Evolutionary conservation across 2,329 filamentous ascomycete genomes (phyloP).

Genomic region (Aspergillus bombycis): DNA sequence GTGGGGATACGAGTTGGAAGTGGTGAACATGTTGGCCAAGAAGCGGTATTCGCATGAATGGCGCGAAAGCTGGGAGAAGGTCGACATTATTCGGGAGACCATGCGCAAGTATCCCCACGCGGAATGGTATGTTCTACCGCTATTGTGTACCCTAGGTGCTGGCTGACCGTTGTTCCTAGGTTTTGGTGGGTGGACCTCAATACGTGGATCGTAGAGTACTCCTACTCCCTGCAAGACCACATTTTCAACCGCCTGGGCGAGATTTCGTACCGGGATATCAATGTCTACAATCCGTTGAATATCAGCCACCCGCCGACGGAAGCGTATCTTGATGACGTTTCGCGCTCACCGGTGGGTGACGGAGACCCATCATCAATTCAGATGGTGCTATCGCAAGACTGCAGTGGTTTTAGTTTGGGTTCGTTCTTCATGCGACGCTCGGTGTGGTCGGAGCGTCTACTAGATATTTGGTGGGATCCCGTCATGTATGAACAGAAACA

Average conservation of each 20-base stretch:
- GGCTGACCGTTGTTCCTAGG: constrained; percentile 56
- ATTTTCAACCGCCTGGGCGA: constrained; percentile 79
- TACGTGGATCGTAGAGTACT: constrained; percentile 97
- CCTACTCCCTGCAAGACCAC: constrained; percentile 84
- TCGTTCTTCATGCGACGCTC: constrained; percentile 90
- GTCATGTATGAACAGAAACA: constrained; percentile 97
- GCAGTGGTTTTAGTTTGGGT: constrained; percentile 91
- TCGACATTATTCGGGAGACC: constrained; percentile 85
- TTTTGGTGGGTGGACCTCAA: constrained; percentile 99
- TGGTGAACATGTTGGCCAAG: constrained; percentile 98
- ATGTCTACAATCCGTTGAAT: constrained; percentile 92
- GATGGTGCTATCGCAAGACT: constrained; percentile 88
- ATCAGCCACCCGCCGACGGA: constrained; percentile 80
- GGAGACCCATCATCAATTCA: constrained; percentile 78
- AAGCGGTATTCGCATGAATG: constrained; percentile 98
- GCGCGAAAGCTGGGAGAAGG: constrained; percentile 99
- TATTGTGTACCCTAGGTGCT: background rate
- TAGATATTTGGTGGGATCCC: constrained; percentile 98
- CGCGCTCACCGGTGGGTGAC: constrained; percentile 75
- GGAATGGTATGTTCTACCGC: constrained; percentile 73
- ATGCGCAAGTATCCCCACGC: constrained; percentile 93
- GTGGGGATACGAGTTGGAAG: constrained; percentile 95
- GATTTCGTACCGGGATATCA: constrained; percentile 91
- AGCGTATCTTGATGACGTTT: constrained; percentile 74
- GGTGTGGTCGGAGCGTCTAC: constrained; percentile 83